These are phyloP conservation scores for Coemansia sp. DNA, from an alignment of 192 early-diverging fungal genomes.

Conservation along the genomic window DNA sequence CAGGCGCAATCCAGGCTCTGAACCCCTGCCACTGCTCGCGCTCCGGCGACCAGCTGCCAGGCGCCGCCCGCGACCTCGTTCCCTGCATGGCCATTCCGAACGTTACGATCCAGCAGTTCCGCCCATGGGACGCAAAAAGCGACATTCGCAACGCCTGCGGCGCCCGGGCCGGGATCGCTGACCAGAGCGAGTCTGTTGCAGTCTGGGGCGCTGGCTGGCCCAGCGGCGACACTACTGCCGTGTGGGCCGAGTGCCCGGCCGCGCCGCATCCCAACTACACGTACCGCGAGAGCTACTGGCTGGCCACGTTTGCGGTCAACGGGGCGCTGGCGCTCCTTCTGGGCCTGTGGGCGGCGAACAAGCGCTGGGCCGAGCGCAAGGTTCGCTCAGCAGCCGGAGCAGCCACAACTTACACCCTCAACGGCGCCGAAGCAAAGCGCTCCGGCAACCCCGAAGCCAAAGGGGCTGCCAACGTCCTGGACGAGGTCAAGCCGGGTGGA, in stretches of 20 bases:
- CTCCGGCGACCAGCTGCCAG: conserved; percentile 7
- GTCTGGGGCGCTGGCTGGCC: conserved; percentile 18
- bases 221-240: neutral
- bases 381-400: conserved; percentile 10
- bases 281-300: conserved; percentile 42
- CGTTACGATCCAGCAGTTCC: conserved; percentile 51
- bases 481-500: conserved; percentile 17
- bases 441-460: neutral
- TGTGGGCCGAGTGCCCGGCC: conserved; percentile 56
- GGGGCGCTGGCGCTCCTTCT: conserved; percentile 41
- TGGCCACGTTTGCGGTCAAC: conserved; percentile 40
- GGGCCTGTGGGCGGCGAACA: conserved; percentile 49
- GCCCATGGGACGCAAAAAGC: conserved; percentile 21
- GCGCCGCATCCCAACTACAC: conserved; percentile 37
- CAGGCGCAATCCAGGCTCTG: conserved; percentile 21
- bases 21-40: conserved; percentile 54
- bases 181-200: conserved; percentile 24
- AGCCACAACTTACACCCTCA: conserved; percentile 1
- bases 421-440: neutral
- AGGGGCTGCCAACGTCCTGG: conserved; percentile 1
- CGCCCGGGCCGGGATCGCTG: conserved; percentile 18
- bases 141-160: conserved; percentile 22
- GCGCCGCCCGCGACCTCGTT: conserved; percentile 20
- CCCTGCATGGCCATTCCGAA: conserved; percentile 35
- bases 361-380: conserved; percentile 27